Evolutionary conservation across 1,284 basidiomycete genomes (phyloP), one percentile per base, ranked within the genome.

Genomic region (Marasmius fiardii): DNA sequence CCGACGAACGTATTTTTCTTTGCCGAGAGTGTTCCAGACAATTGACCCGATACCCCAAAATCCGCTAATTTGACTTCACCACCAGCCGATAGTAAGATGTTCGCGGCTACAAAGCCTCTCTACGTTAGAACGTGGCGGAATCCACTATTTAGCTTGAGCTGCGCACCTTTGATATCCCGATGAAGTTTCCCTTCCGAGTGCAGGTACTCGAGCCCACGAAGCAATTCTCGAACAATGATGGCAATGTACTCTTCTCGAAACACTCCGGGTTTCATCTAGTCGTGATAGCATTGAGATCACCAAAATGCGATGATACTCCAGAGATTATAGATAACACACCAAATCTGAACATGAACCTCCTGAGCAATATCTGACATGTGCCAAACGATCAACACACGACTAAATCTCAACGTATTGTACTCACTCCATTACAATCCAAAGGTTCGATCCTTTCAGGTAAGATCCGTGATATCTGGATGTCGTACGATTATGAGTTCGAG

Each of bases 371-470:
- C 90, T 92, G 56, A 14, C 35, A 23, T 26, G 63, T 41, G 61
- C 43, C 51, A 37, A n/a, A 61, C 28, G 59, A 47, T 39, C 33
- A 59, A 55, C 58, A 57, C 64, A 58, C 45, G 35, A 53, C 53
- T 5, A 37, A 18, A 47, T 2, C 35, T 28, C 33, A 41, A 51
- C 6, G 31, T 31, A 71, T 72, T 62, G 8, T 24, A 74, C 82
- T 58, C 66, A 98, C 86, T 99, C 97, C 96, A 99, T 99, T 61
- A 98, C 92, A 67, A 99, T 98, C 96, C 96, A 98, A 28, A 99
- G 79, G 67, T 95, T 88, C 5, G 93, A 93, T 18, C 94, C 95
- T 70, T 98, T 97, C 67, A 98, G 79, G 73, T 80, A 98, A 24
- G 93, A 96, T 48, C 95, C 96, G 79, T 97, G 93, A 70, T 98